Conservation (phyloP, 1,284 basidiomycete species). For the Coniferiporia weirii region DNA sequence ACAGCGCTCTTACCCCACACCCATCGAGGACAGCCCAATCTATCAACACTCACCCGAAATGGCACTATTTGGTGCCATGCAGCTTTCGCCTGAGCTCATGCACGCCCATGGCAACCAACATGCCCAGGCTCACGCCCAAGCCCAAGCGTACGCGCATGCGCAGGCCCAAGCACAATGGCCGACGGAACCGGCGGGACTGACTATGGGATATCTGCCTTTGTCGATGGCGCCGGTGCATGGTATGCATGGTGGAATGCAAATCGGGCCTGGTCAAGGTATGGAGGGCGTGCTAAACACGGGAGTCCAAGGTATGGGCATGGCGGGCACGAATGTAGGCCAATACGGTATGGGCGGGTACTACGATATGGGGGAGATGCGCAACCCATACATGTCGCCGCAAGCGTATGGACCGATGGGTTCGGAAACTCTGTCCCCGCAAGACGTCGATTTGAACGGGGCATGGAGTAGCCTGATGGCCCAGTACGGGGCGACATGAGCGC, state of each 20-base stretch:
- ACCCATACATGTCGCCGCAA: slow-evolving; percentile 4
- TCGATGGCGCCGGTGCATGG: slow-evolving; percentile 13
- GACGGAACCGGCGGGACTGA: slow-evolving; percentile 1
- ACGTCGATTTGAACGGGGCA: slow-evolving; percentile 8
- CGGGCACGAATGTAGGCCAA: background rate
- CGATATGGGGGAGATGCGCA: slow-evolving; percentile 9
- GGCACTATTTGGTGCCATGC: slow-evolving; percentile 11
- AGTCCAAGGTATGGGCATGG: background rate
- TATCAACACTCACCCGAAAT: slow-evolving; percentile 16
- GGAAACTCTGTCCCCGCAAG: slow-evolving; percentile 9
- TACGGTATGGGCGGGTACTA: slow-evolving; percentile 1
- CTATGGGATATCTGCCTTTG: slow-evolving; percentile 16
- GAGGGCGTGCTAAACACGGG: background rate
- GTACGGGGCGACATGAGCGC: slow-evolving; percentile 4
- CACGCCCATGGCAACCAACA: slow-evolving; percentile 24
- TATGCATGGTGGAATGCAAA: background rate
- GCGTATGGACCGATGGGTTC: slow-evolving; percentile 1
- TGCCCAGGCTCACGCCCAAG: slow-evolving; percentile 20
- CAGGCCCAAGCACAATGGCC: slow-evolving; percentile 19
- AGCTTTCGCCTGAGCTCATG: slow-evolving; percentile 19
- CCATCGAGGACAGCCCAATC: slow-evolving; percentile 6
- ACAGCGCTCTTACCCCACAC: slow-evolving; percentile 5
- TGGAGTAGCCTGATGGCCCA: slow-evolving; percentile 14
- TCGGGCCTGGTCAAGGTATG: background rate
- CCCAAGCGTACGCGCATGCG: slow-evolving; percentile 22